Percentiles rank a stretch among this genome's conserved stretches.
phyloP scores from a whole-genome alignment of 371 early-diverging fungal genomes.

The Syncephalastrum contaminatum region DNA sequence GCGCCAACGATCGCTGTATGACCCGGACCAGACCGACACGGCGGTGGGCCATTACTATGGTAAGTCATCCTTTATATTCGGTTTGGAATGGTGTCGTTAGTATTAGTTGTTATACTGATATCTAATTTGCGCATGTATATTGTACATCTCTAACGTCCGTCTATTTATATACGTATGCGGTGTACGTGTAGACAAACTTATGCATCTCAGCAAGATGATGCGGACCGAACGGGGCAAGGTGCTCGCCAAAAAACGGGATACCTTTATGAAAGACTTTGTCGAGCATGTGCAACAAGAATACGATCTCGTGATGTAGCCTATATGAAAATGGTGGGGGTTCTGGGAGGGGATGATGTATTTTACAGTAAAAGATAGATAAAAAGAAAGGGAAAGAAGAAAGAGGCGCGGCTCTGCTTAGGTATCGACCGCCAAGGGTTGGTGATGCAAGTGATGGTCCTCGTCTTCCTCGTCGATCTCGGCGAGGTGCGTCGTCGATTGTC shows the following conservation, averaged over 20 bases:
- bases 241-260: slow-evolving; percentile 55
- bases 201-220: slow-evolving; percentile 59
- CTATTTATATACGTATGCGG: not conserved
- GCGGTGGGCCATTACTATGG: slow-evolving; percentile 73
- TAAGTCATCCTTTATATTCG: slow-evolving; percentile 12
- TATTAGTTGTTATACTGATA: not conserved
- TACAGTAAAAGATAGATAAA: not conserved
- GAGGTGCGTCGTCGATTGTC: slow-evolving; percentile 23
- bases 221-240: slow-evolving; percentile 50
- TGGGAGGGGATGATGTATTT: too few relatives aligned
- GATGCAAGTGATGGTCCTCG: slow-evolving; percentile 4
- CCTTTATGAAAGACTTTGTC: slow-evolving; percentile 54
- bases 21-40: slow-evolving; percentile 49
- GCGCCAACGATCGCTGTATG: slow-evolving; percentile 60
- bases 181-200: slow-evolving; percentile 56
- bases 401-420: slow-evolving; percentile 6
- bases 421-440: slow-evolving; percentile 19
- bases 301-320: slow-evolving; percentile 13
- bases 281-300: slow-evolving; percentile 51
- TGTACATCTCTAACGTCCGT: not conserved
- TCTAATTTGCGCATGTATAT: not conserved
- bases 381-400: slow-evolving; percentile 1
- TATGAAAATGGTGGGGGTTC: too few relatives aligned
- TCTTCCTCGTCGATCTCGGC: slow-evolving; percentile 23
- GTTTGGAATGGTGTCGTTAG: not conserved